Conservation (phyloP, 352 stramenopile genomes). For the Phytopythium cucurbitacearum region DNA sequence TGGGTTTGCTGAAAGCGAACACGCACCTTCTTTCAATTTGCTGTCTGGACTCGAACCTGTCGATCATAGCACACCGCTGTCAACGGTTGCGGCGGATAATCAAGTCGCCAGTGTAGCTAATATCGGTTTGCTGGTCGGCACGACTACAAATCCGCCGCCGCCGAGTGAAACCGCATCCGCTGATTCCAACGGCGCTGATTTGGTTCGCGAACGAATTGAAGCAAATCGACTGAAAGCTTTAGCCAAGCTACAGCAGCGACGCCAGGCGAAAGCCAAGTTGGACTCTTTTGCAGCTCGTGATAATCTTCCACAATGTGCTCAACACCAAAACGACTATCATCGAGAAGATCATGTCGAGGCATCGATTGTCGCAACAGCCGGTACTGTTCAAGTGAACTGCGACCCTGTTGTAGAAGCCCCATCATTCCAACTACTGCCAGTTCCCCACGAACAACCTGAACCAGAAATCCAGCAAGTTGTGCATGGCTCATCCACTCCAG, state of each 20-base stretch:
- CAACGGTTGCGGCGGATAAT: no score
- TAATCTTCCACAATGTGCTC: no score
- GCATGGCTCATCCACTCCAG: not conserved
- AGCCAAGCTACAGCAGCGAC: slow-evolving; percentile 45
- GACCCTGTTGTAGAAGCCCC: slow-evolving; percentile 2
- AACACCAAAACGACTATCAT: not conserved
- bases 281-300: no score
- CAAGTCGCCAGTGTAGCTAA: no score
- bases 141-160: no score
- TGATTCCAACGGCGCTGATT: slow-evolving; percentile 5
- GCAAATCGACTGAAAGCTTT: slow-evolving; percentile 57
- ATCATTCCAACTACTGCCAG: slow-evolving; percentile 14
- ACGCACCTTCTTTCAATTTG: slow-evolving; percentile 16
- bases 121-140: no score
- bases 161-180: no score
- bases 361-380: slow-evolving; percentile 1
- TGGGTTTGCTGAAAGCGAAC: not conserved
- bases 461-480: slow-evolving; percentile 1
- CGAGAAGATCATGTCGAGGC: slow-evolving; percentile 1
- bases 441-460: not conserved
- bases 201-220: slow-evolving; percentile 56
- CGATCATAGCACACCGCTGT: no score
- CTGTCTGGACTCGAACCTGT: slow-evolving; percentile 5
- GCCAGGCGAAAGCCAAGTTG: slow-evolving; percentile 11
- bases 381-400: not conserved